Percentiles rank a stretch among this genome's conserved stretches.
These are phyloP conservation scores for Thraustochytrium striatum DNA, from an alignment of 352 stramenopile genomes.

Conservation along the genomic window DNA sequence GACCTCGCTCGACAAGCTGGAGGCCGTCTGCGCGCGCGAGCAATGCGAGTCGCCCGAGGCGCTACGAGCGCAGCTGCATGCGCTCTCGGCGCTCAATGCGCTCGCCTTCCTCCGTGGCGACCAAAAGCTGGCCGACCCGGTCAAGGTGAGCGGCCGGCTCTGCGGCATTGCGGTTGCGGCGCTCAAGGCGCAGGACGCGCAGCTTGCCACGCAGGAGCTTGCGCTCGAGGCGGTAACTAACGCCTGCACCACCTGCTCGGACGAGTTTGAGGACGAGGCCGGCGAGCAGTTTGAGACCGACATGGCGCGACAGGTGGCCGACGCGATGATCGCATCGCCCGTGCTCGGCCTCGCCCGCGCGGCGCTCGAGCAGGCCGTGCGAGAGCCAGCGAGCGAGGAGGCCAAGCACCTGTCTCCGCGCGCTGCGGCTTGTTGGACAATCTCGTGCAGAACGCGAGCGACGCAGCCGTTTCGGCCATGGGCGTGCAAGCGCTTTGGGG, in stretches of 20 bases:
- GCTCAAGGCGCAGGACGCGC: background rate
- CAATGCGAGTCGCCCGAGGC: background rate
- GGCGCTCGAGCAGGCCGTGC: background rate
- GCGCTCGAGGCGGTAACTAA: slow-evolving; percentile 8
- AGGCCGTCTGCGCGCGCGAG: background rate
- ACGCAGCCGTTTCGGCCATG: background rate
- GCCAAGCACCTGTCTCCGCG: slow-evolving; percentile 1
- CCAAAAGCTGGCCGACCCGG: background rate
- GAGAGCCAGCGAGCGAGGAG: no score
- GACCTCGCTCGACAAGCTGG: background rate
- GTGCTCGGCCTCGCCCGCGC: background rate
- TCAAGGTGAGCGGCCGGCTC: background rate
- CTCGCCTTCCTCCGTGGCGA: background rate
- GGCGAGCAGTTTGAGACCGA: background rate
- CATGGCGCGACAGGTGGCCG: background rate
- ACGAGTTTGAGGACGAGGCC: background rate
- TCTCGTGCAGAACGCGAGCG: slow-evolving; percentile 37
- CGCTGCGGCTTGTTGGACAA: slow-evolving; percentile 43
- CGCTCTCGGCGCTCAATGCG: background rate
- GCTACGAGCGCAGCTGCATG: background rate
- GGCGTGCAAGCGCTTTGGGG: background rate
- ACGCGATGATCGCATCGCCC: background rate
- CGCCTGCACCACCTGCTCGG: background rate
- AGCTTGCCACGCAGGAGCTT: background rate
- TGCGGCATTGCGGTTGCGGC: background rate